These are phyloP conservation scores for Vitis hybrid DNA, from an alignment of 177 flowering plant genomes.

Conservation along the genomic window DNA sequence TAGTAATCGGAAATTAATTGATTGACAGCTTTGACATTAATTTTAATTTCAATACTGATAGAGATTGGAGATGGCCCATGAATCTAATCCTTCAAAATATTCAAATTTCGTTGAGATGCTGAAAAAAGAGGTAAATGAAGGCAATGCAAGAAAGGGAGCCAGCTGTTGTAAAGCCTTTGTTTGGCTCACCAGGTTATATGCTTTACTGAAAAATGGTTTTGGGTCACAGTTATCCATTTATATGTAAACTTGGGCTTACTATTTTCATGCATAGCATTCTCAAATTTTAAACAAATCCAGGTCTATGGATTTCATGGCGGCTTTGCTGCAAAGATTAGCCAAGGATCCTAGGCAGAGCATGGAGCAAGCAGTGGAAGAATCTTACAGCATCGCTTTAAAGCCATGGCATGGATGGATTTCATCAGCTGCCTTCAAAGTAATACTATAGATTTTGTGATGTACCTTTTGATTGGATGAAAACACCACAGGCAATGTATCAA, in stretches of 20 bases:
- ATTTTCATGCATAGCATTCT: background rate
- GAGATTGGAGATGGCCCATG: conserved; percentile 66
- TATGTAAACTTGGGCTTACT: background rate
- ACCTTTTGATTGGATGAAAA: too few species aligned
- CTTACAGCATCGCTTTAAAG: conserved; percentile 60
- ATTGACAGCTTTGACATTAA: background rate
- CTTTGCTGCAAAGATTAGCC: conserved; percentile 44
- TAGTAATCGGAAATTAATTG: too few species aligned
- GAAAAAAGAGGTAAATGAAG: conserved; percentile 66
- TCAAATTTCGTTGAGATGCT: conserved; percentile 67
- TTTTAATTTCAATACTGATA: conserved; percentile 10
- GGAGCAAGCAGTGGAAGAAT: conserved; percentile 67
- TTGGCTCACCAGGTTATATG: conserved; percentile 82
- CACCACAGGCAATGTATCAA: too few species aligned
- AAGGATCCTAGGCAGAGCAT: conserved; percentile 47
- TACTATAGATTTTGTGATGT: too few species aligned
- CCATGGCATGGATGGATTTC: conserved; percentile 98
- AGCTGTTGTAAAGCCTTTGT: conserved; percentile 73
- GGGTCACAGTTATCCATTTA: background rate
- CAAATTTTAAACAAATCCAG: conserved; percentile 27
- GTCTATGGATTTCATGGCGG: conserved; percentile 64
- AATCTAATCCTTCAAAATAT: conserved; percentile 49
- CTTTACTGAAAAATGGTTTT: background rate
- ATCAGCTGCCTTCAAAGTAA: conserved; percentile 78
- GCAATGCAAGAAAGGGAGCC: conserved; percentile 46